Base-by-base conservation (phyloP, 768 basidiomycete species). In the Mycena haematopus region DNA sequence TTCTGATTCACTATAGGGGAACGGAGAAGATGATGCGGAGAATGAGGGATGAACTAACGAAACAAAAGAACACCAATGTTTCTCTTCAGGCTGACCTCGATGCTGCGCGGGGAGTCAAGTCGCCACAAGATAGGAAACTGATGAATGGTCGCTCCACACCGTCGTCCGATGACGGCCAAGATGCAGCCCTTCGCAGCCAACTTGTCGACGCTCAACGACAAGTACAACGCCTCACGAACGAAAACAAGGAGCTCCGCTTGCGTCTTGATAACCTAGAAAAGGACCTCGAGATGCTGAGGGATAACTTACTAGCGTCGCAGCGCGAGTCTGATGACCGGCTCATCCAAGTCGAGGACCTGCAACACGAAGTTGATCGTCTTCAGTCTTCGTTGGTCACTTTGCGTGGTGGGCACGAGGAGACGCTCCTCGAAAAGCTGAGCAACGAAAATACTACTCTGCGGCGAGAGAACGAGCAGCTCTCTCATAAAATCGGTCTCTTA, bases 1-100 rank as follows among this genome's bases (percentile, higher is more conserved):
- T 70, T 33, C 70, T 66, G 31, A 69, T 36, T 36, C 58, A 62
- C 35, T 64, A 24, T 72, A 95, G 93, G 84, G 94, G 94, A 47
- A 98, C 96, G 1, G 97, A 99, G 76, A 97, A 96, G 78, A 95
- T 99, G 88, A 91, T 98, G 82, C 88, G 95, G 68, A 87, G 91
- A 68, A 93, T 98, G 90, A 93, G 95, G 75, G 96, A 96, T 59
- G 97, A 99, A 72, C 78, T 98, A 60, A 91, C 85, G 67, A 96
- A 92, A 78, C 93, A 96, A 76, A 98, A 97, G 78, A 82, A 81
- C 50, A 76, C 88, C 47, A 96, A 95, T 71, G 80, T 87, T 46
- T 80, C 83, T 59, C 86, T 99, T 27, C 94, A 98, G 72, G 76
- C 84, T n/a, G 93, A 98, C 69, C 80, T 96, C 22, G 94, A 96